Evolutionary conservation across 352 stramenopile genomes (phyloP).

Genomic region (Pythium oligandrum): DNA sequence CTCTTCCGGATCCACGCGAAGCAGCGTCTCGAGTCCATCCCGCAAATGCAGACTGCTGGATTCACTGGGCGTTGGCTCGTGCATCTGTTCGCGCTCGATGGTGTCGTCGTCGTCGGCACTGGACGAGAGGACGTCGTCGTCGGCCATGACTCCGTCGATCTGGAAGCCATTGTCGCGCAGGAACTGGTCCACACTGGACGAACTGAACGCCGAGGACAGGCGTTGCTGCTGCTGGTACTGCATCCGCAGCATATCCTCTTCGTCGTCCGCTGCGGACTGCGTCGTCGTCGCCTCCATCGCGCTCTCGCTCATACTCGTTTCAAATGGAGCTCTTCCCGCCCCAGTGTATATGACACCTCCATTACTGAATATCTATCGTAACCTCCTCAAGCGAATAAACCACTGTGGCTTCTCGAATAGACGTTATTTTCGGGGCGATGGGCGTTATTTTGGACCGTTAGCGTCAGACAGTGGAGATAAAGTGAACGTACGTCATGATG

Average conservation of each 20-base stretch:
- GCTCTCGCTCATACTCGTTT: constrained; percentile 4
- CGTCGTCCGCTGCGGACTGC: constrained; percentile 26
- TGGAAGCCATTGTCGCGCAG: constrained; percentile 73
- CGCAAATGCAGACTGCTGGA: constrained; percentile 3
- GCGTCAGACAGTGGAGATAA: too few species aligned
- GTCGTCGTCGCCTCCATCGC: constrained; percentile 13
- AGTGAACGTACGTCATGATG: background rate
- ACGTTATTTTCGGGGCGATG: too few species aligned
- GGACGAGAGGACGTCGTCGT: constrained; percentile 29
- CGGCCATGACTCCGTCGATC: constrained; percentile 25
- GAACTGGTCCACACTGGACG: constrained; percentile 77
- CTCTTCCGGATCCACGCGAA: background rate
- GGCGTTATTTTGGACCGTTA: too few species aligned
- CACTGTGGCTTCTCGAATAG: too few species aligned
- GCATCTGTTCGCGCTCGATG: too few species aligned
- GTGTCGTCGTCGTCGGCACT: constrained; percentile 6
- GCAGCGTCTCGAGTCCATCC: background rate
- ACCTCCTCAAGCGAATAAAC: too few species aligned
- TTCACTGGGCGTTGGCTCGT: background rate
- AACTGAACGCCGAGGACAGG: constrained; percentile 34
- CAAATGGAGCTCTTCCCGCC: background rate
- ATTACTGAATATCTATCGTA: too few species aligned
- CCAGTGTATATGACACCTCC: too few species aligned
- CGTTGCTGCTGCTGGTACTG: constrained; percentile 14
- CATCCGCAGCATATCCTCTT: constrained; percentile 15